Conservation (phyloP, 225 moss, liverwort and hornwort genomes). For the Climacium dendroides region DNA sequence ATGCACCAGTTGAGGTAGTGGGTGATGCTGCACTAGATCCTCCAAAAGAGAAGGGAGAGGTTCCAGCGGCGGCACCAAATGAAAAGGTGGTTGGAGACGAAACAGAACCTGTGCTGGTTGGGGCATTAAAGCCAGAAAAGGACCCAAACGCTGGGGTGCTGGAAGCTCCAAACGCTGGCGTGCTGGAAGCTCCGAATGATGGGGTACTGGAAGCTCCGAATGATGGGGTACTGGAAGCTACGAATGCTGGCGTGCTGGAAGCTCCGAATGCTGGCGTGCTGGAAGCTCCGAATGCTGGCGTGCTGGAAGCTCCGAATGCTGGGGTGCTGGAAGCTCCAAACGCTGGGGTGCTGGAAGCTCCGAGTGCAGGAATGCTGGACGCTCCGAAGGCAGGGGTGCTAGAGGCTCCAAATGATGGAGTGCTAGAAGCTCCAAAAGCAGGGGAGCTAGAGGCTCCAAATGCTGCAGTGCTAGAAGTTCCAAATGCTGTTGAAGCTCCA, state of each 20-base stretch:
- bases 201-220: conserved; percentile 7
- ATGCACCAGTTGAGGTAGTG: conserved; percentile 28
- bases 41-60: conserved; percentile 35
- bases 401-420: not conserved
- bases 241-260: not conserved
- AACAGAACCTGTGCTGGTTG: not conserved
- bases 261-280: not conserved
- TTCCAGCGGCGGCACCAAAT: conserved; percentile 17
- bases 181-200: not conserved
- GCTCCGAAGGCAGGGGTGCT: conserved; percentile 11
- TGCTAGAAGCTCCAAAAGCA: not conserved
- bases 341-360: not conserved
- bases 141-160: conserved; percentile 1
- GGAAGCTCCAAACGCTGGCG: not conserved
- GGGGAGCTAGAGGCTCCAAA: conserved; percentile 17
- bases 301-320: not conserved
- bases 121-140: conserved; percentile 30
- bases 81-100: conserved; percentile 38
- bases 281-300: not conserved
- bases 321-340: conserved; percentile 2
- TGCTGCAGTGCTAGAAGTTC: conserved; percentile 6
- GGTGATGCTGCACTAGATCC: conserved; percentile 41
- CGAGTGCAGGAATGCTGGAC: not conserved
- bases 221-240: not conserved
- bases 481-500: conserved; percentile 26